phyloP scores from a whole-genome alignment of 257 asterid genomes.

The Solanum lycopersicoides region DNA sequence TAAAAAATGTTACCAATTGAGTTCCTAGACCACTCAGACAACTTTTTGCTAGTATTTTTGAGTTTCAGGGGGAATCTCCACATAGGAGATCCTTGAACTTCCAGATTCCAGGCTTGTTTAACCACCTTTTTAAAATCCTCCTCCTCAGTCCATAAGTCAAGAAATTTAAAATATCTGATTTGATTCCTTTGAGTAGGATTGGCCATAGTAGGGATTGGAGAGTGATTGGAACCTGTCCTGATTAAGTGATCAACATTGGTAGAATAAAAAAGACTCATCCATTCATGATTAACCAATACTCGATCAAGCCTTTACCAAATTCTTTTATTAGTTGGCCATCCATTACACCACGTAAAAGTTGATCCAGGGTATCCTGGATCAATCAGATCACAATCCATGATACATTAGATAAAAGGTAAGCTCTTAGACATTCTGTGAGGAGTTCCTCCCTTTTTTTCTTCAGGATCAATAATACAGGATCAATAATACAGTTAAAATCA shows the following conservation, averaged over 20 bases:
- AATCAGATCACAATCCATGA: neutral
- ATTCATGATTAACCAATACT: neutral
- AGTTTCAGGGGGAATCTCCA: too few relatives aligned
- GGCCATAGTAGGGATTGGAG: too few relatives aligned
- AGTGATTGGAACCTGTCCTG: neutral
- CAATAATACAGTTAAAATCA: neutral
- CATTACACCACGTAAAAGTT: neutral
- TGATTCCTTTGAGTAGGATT: neutral
- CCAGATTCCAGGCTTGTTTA: neutral
- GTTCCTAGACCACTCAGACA: too few relatives aligned
- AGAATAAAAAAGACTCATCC: neutral
- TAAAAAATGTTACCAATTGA: too few relatives aligned
- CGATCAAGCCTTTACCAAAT: neutral
- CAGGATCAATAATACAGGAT: neutral
- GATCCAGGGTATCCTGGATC: neutral
- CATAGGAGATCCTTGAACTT: neutral
- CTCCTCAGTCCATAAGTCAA: neutral
- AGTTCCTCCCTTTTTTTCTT: neutral
- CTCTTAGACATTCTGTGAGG: neutral
- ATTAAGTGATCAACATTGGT: neutral
- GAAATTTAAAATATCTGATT: neutral
- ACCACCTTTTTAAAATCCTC: neutral
- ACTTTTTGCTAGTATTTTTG: too few relatives aligned
- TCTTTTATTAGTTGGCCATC: neutral
- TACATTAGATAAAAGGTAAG: neutral